A percentile compares a stretch with the other conserved stretches of the same genome.
Conservation (phyloP, 2,329 filamentous ascomycete genomes). For the Talaromyces rugulosus region DNA sequence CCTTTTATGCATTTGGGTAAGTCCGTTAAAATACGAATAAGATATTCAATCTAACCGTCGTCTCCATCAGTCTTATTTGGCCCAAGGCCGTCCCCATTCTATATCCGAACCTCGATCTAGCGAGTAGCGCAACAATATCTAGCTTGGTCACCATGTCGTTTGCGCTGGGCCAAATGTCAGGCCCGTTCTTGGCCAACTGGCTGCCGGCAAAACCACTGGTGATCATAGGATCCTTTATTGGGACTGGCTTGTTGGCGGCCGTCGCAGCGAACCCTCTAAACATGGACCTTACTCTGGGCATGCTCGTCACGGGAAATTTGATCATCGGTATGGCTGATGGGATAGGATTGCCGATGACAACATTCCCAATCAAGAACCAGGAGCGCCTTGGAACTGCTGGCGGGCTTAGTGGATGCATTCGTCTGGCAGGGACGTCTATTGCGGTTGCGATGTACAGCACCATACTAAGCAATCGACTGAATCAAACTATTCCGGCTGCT, state of each 20-base stretch:
- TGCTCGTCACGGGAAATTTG: neutral
- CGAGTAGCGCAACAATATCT: neutral
- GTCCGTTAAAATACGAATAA: neutral
- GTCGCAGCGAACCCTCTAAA: neutral
- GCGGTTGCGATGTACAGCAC: neutral
- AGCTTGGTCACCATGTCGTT: neutral
- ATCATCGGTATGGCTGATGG: neutral
- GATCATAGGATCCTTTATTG: neutral
- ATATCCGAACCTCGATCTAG: neutral
- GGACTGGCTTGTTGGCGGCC: neutral
- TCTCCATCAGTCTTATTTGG: neutral
- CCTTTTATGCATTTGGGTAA: neutral
- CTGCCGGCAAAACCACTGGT: neutral
- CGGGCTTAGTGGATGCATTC: neutral
- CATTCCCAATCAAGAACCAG: neutral
- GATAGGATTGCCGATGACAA: neutral
- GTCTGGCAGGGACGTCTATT: neutral
- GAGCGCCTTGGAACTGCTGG: neutral
- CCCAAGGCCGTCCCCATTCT: neutral
- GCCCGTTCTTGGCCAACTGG: neutral
- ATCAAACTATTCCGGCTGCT: neutral
- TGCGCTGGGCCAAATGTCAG: neutral
- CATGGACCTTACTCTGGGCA: neutral
- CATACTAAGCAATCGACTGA: neutral
- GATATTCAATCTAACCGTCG: neutral